Base-by-base conservation (phyloP, 2,329 filamentous ascomycete species). In the Colletotrichum echinochloae region DNA sequence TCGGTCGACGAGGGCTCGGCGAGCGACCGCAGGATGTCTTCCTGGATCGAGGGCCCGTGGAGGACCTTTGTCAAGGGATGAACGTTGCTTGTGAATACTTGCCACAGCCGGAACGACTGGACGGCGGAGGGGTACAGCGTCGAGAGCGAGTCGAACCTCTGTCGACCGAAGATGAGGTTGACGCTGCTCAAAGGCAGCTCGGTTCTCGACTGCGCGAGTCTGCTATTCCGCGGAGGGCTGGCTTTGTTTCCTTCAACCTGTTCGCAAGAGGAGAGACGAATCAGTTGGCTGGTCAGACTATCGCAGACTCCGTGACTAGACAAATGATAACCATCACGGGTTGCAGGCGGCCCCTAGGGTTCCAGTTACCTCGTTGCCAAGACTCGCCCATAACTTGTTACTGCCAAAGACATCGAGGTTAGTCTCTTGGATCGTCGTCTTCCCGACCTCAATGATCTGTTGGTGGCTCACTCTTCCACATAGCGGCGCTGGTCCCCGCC, bases 51-150 rank as follows among this genome's bases (percentile, higher is more conserved):
- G 0, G 92, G 92, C 1, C 91, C 87, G 76, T 95, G 92, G 41
- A 93, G 88, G 52, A 89, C 81, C 77, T 94, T 94, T 73, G 89
- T 88, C 52, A 94, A 78, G 0, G 92, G 92, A 74, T 95, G 92
- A 63, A 95, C 89, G 70, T 93, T 90, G 57, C 93, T 89, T 5
- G 94, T 81, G 73, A 91, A 94, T 9, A 89, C 83, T 77, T 94
- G 91, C 92, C 92, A 95, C 5, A 95, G 83, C 60, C 86, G 86
- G 75, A 93, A 68, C 2, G 66, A 65, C 39, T 68, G 66, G 1
- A 68, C 35, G 11, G 66, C 60, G 4, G 54, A 68, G 16, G 66
- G 66, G 16, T 68, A 28, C 5, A 68, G 37, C 54, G 54, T 57
- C 9, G 33, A 46, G 11, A 30, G 52, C 20, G 46, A 54, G 8